A percentile compares a stretch with the other conserved stretches of the same genome.
Conservation (phyloP, 202 grass and related monocot genomes). For the Schoenoplectus triqueter region DNA sequence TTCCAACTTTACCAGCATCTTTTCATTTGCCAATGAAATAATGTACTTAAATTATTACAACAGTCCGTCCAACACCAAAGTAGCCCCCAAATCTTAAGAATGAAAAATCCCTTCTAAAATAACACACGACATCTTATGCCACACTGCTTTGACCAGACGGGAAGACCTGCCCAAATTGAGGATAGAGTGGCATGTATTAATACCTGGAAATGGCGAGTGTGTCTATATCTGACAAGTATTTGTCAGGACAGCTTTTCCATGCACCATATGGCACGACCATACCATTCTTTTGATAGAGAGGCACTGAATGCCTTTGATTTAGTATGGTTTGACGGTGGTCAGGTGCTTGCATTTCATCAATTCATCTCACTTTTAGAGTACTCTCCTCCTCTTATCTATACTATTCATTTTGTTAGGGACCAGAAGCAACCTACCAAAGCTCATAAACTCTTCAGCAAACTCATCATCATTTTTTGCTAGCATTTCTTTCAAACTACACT, state of each 20-base stretch:
- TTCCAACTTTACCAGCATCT: too few relatives aligned
- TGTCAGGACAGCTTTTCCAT: too few relatives aligned
- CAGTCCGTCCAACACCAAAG: not conserved
- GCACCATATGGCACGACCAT: too few relatives aligned
- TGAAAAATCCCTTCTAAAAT: too few relatives aligned
- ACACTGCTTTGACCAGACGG: too few relatives aligned
- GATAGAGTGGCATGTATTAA: not conserved
- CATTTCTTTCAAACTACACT: conserved; percentile 82
- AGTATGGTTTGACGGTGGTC: not conserved
- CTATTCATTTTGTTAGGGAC: conserved; percentile 33
- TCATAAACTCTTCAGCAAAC: conserved; percentile 72
- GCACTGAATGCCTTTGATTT: not conserved
- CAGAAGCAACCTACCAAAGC: conserved; percentile 48
- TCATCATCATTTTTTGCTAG: conserved; percentile 66
- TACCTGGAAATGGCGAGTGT: not conserved
- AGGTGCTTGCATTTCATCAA: not conserved
- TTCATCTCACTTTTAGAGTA: not conserved
- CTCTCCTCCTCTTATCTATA: conserved; percentile 25
- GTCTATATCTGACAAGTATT: not conserved
- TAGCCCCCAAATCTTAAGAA: not conserved
- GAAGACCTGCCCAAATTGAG: too few relatives aligned
- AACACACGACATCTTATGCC: too few relatives aligned
- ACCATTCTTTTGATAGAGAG: not conserved
- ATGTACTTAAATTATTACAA: not conserved
- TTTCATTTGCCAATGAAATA: too few relatives aligned